phyloP scores from a whole-genome alignment of 2,329 filamentous ascomycete genomes.

The Colletotrichum tabaci region DNA sequence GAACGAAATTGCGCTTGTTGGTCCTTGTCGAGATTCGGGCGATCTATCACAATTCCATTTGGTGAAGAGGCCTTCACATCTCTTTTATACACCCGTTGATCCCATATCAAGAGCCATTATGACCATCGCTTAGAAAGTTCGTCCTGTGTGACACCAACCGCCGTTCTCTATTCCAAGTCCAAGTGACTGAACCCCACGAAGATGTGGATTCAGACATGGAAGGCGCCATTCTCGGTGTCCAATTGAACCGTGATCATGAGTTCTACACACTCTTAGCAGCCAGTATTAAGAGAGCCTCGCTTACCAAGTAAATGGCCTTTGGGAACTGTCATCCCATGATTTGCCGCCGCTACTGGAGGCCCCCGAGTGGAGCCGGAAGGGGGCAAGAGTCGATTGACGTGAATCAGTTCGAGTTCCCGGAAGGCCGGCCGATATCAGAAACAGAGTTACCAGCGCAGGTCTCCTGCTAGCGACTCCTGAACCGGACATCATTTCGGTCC shows the following conservation, averaged over 20 bases:
- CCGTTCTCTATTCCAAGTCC: conserved; percentile 11
- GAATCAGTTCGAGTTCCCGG: conserved; percentile 20
- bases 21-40: neutral
- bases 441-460: neutral
- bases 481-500: neutral
- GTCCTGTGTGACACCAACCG: neutral
- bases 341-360: conserved; percentile 5
- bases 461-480: neutral
- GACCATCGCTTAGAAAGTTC: conserved; percentile 17
- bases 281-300: conserved; percentile 18
- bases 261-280: conserved; percentile 9
- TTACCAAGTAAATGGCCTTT: conserved; percentile 29
- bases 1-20: neutral
- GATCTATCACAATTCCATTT: neutral
- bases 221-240: conserved; percentile 20
- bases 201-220: conserved; percentile 23
- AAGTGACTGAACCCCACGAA: conserved; percentile 4
- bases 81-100: conserved; percentile 16
- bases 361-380: conserved; percentile 13
- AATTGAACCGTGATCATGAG: conserved; percentile 14
- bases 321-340: conserved; percentile 1
- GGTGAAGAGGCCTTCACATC: neutral
- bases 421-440: conserved; percentile 7
- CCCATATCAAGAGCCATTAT: conserved; percentile 6
- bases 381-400: neutral